Conservation (phyloP, 345 rosid genomes). For the Salix exigua region DNA sequence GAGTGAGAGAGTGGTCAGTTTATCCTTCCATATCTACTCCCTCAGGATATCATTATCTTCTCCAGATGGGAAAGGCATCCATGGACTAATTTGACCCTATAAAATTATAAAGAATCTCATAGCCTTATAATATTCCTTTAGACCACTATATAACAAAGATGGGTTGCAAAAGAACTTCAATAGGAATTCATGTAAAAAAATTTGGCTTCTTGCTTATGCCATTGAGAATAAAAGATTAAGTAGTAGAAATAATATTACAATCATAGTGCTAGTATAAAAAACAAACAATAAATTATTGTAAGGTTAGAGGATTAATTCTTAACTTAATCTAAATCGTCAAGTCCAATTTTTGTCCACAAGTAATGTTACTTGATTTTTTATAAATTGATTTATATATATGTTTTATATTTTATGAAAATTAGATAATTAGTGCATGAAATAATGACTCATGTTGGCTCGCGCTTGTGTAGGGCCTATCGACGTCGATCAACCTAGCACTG, state of each 20-base stretch:
- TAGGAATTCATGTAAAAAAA: too few relatives aligned
- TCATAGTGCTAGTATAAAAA: neutral
- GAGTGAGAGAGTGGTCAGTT: neutral
- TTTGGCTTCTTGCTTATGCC: too few relatives aligned
- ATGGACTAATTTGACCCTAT: neutral
- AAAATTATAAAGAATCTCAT: neutral
- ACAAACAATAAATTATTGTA: neutral
- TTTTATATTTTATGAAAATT: too few relatives aligned
- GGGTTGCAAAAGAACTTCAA: too few relatives aligned
- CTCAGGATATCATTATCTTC: neutral
- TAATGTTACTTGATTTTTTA: neutral
- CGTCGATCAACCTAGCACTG: too few relatives aligned
- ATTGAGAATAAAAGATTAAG: too few relatives aligned
- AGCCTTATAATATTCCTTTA: neutral
- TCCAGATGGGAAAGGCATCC: constrained; percentile 17
- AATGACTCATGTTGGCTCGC: too few relatives aligned
- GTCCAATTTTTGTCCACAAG: neutral
- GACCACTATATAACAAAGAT: neutral
- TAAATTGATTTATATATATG: neutral
- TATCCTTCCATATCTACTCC: neutral
- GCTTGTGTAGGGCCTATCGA: too few relatives aligned
- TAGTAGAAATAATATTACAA: too few relatives aligned
- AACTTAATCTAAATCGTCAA: neutral
- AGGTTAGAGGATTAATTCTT: neutral
- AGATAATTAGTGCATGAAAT: too few relatives aligned